phyloP scores from a whole-genome alignment of 179 eudicot genomes.

The Nepenthes alata region DNA sequence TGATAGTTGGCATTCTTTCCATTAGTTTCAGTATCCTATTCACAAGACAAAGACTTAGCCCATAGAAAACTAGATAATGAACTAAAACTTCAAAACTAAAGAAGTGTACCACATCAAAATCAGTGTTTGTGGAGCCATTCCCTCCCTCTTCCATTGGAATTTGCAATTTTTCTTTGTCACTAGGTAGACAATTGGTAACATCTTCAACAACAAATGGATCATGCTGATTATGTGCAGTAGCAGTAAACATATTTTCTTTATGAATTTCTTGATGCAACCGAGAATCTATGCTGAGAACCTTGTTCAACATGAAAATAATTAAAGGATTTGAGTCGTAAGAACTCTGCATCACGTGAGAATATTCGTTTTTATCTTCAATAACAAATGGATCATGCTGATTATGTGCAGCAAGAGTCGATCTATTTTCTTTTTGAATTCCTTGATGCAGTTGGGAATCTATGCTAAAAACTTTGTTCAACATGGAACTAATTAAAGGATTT shows the following conservation, averaged over 20 bases:
- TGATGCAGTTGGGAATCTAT: no score
- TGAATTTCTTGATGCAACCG: slow-evolving; percentile 10
- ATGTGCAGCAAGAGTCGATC: no score
- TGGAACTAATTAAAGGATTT: no score
- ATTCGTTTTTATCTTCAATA: slow-evolving; percentile 8
- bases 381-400: neutral
- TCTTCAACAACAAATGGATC: slow-evolving; percentile 48
- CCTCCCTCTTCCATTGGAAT: no score
- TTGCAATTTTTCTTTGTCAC: slow-evolving; percentile 25
- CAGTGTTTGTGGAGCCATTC: slow-evolving; percentile 18
- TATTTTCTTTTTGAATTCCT: no score
- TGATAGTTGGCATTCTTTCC: slow-evolving; percentile 11
- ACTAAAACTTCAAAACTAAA: slow-evolving; percentile 7
- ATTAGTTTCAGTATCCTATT: slow-evolving; percentile 37
- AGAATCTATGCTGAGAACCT: slow-evolving; percentile 11
- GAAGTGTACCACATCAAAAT: slow-evolving; percentile 32
- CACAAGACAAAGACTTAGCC: neutral
- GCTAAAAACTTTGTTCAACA: no score
- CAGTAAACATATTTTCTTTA: slow-evolving; percentile 9
- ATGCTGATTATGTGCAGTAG: slow-evolving; percentile 10
- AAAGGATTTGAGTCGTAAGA: slow-evolving; percentile 11
- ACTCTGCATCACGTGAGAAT: slow-evolving; percentile 4
- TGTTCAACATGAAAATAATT: slow-evolving; percentile 12
- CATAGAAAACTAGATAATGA: neutral
- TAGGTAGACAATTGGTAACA: slow-evolving; percentile 21